A percentile compares a stretch with the other conserved stretches of the same genome.
phyloP scores from a whole-genome alignment of 139 green algal species.

The Eudorina sp. region DNA sequence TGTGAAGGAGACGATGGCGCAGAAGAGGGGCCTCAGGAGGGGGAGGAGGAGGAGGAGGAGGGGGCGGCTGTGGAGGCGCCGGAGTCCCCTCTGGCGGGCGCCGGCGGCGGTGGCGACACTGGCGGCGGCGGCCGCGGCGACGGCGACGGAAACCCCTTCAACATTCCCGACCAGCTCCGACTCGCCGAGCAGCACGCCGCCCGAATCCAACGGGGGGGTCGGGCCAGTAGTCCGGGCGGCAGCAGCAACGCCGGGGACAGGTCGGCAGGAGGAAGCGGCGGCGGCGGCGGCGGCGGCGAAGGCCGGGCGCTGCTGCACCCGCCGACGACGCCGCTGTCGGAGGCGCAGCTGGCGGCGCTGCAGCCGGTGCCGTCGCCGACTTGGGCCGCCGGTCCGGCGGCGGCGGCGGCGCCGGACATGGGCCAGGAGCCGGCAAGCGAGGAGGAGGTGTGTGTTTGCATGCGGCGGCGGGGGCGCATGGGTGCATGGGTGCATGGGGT shows the following conservation, averaged over 20 bases:
- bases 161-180: constrained; percentile 34
- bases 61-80: not conserved
- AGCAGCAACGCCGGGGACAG: no score
- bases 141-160: not conserved
- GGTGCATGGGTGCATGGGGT: no score
- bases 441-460: constrained; percentile 11
- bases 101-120: not conserved
- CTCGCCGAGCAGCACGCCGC: not conserved
- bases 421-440: not conserved
- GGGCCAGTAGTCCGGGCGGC: no score
- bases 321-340: not conserved
- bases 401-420: not conserved
- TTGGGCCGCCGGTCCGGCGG: no score
- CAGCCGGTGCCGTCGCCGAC: not conserved
- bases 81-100: not conserved
- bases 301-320: constrained; percentile 2
- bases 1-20: not conserved
- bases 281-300: no score
- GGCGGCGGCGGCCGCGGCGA: not conserved
- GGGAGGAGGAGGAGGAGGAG: no score
- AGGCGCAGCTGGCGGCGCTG: not conserved
- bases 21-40: no score
- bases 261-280: no score
- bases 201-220: not conserved
- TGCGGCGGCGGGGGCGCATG: no score